phyloP scores from a whole-genome alignment of 2,329 filamentous ascomycete species.

The Venturia asperata region DNA sequence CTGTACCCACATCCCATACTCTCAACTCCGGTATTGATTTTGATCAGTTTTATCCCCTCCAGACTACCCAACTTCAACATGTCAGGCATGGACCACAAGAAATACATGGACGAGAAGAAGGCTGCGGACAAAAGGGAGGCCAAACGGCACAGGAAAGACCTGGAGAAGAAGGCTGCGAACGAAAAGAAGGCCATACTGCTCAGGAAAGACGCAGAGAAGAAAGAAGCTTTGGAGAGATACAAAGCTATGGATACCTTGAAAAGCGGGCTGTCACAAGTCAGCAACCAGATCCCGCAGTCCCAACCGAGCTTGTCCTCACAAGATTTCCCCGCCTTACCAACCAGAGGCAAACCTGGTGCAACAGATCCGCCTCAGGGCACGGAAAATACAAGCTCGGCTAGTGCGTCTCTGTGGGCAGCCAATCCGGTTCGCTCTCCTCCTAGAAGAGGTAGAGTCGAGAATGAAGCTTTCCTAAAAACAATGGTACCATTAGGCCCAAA shows the following conservation, averaged over 20 bases:
- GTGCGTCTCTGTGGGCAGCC: no score
- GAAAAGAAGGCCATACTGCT: not conserved
- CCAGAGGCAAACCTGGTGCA: no score
- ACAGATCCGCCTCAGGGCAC: no score
- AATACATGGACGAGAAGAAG: not conserved
- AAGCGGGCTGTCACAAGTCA: no score
- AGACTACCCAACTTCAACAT: not conserved
- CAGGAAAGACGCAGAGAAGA: not conserved
- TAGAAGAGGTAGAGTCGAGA: no score
- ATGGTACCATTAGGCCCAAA: no score
- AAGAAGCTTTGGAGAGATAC: not conserved
- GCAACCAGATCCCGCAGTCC: no score
- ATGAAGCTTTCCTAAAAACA: no score
- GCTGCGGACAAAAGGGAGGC: not conserved
- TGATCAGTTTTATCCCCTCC: not conserved
- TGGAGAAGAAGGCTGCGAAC: not conserved
- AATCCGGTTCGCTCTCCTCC: no score
- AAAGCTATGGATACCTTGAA: not conserved
- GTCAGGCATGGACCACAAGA: not conserved
- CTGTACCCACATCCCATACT: not conserved
- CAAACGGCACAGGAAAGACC: not conserved
- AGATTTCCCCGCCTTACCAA: no score
- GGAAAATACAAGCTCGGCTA: no score
- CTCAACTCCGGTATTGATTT: not conserved
- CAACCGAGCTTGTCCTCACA: no score